Evolutionary conservation across 2,329 filamentous ascomycete genomes (phyloP).

Genomic region (Colletotrichum sp.): DNA sequence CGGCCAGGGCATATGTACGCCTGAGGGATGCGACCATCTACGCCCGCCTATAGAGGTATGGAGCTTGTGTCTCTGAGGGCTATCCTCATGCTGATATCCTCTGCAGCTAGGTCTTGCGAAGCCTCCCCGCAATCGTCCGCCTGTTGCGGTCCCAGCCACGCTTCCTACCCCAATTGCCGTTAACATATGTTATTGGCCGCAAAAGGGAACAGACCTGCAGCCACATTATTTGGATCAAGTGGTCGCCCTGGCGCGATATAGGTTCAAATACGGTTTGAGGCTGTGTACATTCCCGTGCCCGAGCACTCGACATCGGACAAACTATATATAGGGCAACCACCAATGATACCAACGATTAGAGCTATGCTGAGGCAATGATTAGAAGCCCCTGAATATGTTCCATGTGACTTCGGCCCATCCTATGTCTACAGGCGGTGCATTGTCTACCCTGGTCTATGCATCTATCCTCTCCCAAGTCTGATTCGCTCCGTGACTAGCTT

Average conservation of each 20-base stretch:
- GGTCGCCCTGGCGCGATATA: neutral
- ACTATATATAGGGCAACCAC: neutral
- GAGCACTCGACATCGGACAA: neutral
- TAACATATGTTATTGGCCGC: neutral
- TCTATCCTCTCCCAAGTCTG: neutral
- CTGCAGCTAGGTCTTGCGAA: neutral
- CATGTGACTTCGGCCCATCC: neutral
- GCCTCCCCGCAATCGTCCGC: neutral
- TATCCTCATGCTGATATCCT: neutral
- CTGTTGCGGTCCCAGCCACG: rapidly evolving
- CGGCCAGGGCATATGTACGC: neutral
- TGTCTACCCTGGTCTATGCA: neutral
- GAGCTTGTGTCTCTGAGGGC: neutral
- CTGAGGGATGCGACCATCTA: neutral
- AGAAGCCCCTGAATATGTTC: neutral
- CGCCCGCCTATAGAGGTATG: neutral
- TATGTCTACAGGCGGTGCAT: neutral
- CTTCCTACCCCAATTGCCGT: neutral
- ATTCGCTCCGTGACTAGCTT: neutral
- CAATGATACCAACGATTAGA: neutral
- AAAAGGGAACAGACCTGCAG: neutral
- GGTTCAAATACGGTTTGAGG: neutral
- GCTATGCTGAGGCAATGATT: neutral
- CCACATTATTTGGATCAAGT: neutral
- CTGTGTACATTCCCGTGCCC: neutral